Conservation (phyloP, 2,329 filamentous ascomycete species). For the Verruconis gallopava region DNA sequence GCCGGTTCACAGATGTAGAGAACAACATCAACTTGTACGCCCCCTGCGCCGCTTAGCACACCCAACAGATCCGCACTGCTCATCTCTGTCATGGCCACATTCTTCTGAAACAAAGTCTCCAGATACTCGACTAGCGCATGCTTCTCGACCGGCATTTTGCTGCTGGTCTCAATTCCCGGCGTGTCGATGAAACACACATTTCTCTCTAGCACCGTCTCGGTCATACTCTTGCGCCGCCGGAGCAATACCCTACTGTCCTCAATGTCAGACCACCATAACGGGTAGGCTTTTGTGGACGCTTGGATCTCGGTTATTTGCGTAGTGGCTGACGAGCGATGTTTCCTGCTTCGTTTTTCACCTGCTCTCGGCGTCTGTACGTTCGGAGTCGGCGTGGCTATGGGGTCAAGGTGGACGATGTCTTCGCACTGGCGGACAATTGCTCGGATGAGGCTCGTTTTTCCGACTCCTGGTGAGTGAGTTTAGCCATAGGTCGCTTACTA, state of each 20-base stretch:
- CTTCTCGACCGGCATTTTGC: slow-evolving; percentile 27
- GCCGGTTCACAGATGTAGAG: slow-evolving; percentile 65
- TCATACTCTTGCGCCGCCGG: slow-evolving; percentile 53
- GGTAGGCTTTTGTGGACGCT: slow-evolving; percentile 50
- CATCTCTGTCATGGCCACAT: slow-evolving; percentile 47
- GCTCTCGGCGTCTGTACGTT: slow-evolving; percentile 15
- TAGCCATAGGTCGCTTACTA: neutral
- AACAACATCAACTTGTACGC: slow-evolving; percentile 70
- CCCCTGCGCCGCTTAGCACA: slow-evolving; percentile 69
- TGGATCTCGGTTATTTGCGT: slow-evolving; percentile 26
- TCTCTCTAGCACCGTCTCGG: slow-evolving; percentile 69
- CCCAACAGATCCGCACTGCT: slow-evolving; percentile 62
- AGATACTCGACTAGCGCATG: slow-evolving; percentile 50
- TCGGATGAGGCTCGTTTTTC: slow-evolving; percentile 82
- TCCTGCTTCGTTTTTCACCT: slow-evolving; percentile 6
- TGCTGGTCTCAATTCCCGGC: slow-evolving; percentile 36
- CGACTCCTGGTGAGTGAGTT: slow-evolving; percentile 45
- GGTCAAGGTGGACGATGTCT: slow-evolving; percentile 88
- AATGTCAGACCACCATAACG: slow-evolving; percentile 76
- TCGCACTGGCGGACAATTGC: slow-evolving; percentile 76
- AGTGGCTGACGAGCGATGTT: slow-evolving; percentile 8
- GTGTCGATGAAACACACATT: slow-evolving; percentile 94
- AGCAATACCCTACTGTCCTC: slow-evolving; percentile 49
- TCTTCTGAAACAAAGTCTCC: slow-evolving; percentile 53
- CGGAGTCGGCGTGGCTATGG: slow-evolving; percentile 28